Base-by-base conservation (phyloP, 257 asterid genomes). In the Salvia hispanica region DNA sequence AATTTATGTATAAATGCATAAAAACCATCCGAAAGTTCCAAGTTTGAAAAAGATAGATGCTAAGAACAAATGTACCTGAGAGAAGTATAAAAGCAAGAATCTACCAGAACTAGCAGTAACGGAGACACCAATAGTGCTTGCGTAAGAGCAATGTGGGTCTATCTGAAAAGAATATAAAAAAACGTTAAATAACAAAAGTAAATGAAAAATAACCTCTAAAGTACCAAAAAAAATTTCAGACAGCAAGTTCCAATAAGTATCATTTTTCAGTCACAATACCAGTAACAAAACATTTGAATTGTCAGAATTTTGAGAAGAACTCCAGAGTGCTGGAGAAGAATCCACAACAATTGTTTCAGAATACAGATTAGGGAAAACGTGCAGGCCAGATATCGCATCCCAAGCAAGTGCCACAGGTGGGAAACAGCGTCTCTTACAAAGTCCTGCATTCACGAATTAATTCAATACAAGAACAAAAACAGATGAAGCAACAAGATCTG, bases 321-420 rank as follows among this genome's bases (percentile, higher is more conserved):
- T 69, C 99, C 95, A 94, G 28, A 84, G 83, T 18, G 88, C 92
- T 44, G 99, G 97, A 70, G 92, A 85, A 66, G 99, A 91, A 85
- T 94, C 99, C 77, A 94, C 97, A 54, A 85, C 74, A 73, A 94
- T 77, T 76, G 85, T 86, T 84, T 88, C 87, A 57, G 93, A 85
- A 80, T 80, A 72, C 79, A 91, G 74, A 81, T 94, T 94, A 67
- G 99, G 99, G 75, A 82, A 91, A 51, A 94, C 82, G 56, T 88
- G 96, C 65, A 94, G 87, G 77, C 99, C 97, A 63, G 99, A 91
- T 70, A 88, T 85, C 45, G 78, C 75, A 81, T 94, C 99, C 97
- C 97, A 94, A 80, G 95, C 96, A 77, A 94, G 87, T 64, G 96
- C 97, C 66, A 88, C 96, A 48, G 99, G 97, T 46, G 99, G 99